These are phyloP conservation scores for Gyromitra esculenta DNA, from an alignment of 2,329 filamentous ascomycete species.

Conservation along the genomic window DNA sequence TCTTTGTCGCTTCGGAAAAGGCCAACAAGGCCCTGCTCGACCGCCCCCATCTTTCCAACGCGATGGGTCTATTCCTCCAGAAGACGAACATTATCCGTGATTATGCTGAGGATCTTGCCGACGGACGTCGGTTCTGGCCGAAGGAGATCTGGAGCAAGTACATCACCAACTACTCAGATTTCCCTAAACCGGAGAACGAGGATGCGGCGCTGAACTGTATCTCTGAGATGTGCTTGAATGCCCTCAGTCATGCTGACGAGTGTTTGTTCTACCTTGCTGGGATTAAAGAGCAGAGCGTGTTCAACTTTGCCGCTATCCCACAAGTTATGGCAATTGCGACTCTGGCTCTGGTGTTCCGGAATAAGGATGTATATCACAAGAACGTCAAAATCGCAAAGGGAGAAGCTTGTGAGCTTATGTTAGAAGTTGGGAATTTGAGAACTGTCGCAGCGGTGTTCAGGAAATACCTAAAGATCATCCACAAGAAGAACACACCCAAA, in stretches of 20 bases:
- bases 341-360: slow-evolving; percentile 89
- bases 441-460: slow-evolving; percentile 84
- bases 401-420: slow-evolving; percentile 89
- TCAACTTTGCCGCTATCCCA: slow-evolving; percentile 98
- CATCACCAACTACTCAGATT: slow-evolving; percentile 85
- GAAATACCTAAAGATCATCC: slow-evolving; percentile 80
- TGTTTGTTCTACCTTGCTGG: slow-evolving; percentile 98
- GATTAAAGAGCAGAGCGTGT: slow-evolving; percentile 93
- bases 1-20: slow-evolving; percentile 87
- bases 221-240: slow-evolving; percentile 93
- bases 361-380: slow-evolving; percentile 82
- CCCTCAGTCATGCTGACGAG: slow-evolving; percentile 85
- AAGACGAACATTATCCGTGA: slow-evolving; percentile 99
- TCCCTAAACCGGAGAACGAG: slow-evolving; percentile 83
- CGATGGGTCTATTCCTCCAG: slow-evolving; percentile 96
- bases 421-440: slow-evolving; percentile 86
- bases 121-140: slow-evolving; percentile 91
- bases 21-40: slow-evolving; percentile 86
- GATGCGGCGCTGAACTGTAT: slow-evolving; percentile 82
- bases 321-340: slow-evolving; percentile 98
- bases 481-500: slow-evolving; percentile 90
- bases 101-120: slow-evolving; percentile 86
- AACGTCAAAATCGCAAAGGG: slow-evolving; percentile 98
- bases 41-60: slow-evolving; percentile 83
- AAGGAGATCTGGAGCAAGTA: slow-evolving; percentile 97